Evolutionary conservation across 345 rosid species (phyloP), one percentile per base, ranked within the genome.

Genomic region (Syzygium jambos): DNA sequence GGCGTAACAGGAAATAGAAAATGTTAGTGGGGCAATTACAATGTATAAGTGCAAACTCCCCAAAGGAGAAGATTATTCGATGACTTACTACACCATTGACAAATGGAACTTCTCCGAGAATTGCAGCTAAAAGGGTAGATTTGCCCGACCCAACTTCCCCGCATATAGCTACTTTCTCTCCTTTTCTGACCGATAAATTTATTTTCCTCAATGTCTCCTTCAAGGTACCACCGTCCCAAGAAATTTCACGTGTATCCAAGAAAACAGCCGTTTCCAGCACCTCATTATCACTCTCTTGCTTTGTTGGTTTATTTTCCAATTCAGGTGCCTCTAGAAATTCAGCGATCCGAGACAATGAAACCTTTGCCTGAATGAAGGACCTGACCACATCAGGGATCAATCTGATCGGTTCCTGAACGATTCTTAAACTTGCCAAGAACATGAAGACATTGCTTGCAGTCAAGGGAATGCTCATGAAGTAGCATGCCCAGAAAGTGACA

Each of bases 131-230:
- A 88, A 93, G 92, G 14, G 95, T 92, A 68, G 95, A 93, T 90
- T 94, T 94, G 6, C 95, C 93, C 10, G 95, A 92, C 34, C 96
- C 94, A 55, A 92, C 94, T 83, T 92, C 94, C 61, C 95, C 95
- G 87, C 95, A 94, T 52, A 92, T 89, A 2, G 96, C 95, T 38
- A 94, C 88, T 84, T 94, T 93, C 80, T 91, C 92, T 27, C 92
- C 92, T 51, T 46, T 84, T 89, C 85, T 89, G 55, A 89, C 91
- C 21, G 52, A 86, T 87, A 94, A 57, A 78, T 89, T 87, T 53
- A 92, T 88, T 65, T 91, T 86, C 85, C 88, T 89, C 56, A 93
- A 53, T 23, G 94, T 86, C 5, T 89, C 63, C 87, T 46, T 90
- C 22, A 87, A 87, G 84, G 91, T 63, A 54, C 86, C 84, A 53